phyloP scores from a whole-genome alignment of 2,329 filamentous ascomycete species.

The Penicillium freii region DNA sequence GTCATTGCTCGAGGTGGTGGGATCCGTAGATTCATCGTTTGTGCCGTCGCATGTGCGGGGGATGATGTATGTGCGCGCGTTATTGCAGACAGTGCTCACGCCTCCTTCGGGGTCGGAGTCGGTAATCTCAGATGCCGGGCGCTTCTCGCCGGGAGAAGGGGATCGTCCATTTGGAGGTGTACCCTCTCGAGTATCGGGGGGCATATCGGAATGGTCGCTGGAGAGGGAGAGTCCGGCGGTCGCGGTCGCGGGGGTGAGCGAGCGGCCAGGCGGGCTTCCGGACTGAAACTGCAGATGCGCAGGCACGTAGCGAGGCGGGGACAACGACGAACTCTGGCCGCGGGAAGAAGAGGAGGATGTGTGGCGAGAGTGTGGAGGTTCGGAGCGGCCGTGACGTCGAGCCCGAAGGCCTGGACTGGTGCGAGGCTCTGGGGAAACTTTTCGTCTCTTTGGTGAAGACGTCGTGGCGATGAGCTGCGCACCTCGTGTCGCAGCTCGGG shows the following conservation, averaged over 20 bases:
- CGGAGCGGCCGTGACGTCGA: slow-evolving; percentile 38
- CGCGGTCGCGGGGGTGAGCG: slow-evolving; percentile 48
- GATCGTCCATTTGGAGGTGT: slow-evolving; percentile 28
- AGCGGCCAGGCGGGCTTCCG: slow-evolving; percentile 36
- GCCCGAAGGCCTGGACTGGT: slow-evolving; percentile 39
- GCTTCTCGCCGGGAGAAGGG: slow-evolving; percentile 39
- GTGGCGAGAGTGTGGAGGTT: slow-evolving; percentile 26
- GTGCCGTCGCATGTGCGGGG: slow-evolving; percentile 31
- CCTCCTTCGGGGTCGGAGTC: slow-evolving; percentile 28
- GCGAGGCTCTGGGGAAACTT: slow-evolving; percentile 44
- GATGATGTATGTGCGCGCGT: slow-evolving; percentile 12
- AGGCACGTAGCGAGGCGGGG: slow-evolving; percentile 51
- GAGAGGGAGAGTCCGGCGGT: slow-evolving; percentile 53
- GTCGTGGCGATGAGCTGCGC: slow-evolving; percentile 50
- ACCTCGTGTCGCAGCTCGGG: slow-evolving; percentile 46
- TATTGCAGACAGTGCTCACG: slow-evolving; percentile 15
- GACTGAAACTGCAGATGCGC: slow-evolving; percentile 55
- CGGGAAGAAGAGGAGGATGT: slow-evolving; percentile 26
- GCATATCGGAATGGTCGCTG: slow-evolving; percentile 48
- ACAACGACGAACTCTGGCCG: slow-evolving; percentile 30
- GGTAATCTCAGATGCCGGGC: slow-evolving; percentile 33
- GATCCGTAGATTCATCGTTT: slow-evolving; percentile 36
- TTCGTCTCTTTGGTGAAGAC: slow-evolving; percentile 52
- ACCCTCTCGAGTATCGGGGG: slow-evolving; percentile 33
- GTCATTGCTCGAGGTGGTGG: slow-evolving; percentile 39